These are phyloP conservation scores for Fusarium nygamai DNA, from an alignment of 2,329 filamentous ascomycete genomes.

Conservation along the genomic window DNA sequence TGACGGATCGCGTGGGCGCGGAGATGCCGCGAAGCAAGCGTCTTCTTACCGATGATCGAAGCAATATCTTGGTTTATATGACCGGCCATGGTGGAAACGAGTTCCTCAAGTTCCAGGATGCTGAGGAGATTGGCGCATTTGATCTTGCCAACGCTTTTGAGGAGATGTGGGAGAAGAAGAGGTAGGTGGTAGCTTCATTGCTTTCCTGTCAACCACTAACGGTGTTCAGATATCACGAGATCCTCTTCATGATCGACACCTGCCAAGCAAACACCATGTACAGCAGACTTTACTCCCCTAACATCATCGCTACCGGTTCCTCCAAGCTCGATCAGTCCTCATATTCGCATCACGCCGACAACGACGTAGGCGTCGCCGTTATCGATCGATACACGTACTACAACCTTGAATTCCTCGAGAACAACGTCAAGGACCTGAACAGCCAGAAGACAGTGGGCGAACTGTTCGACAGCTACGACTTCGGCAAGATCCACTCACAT, in stretches of 20 bases:
- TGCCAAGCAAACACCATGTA: constrained; percentile 99
- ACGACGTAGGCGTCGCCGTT: constrained; percentile 96
- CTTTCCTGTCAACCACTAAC: constrained; percentile 20
- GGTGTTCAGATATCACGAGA: constrained; percentile 81
- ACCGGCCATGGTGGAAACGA: constrained; percentile 98
- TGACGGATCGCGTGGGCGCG: constrained; percentile 93
- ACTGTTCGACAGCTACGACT: constrained; percentile 95
- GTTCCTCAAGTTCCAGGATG: constrained; percentile 98
- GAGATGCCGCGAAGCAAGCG: constrained; percentile 96
- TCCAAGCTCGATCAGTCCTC: constrained; percentile 95
- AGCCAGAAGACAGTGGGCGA: constrained; percentile 92
- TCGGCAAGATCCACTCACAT: constrained; percentile 91
- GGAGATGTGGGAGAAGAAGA: constrained; percentile 99
- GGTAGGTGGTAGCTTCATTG: constrained; percentile 56
- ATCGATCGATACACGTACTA: constrained; percentile 99
- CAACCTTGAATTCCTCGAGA: constrained; percentile 95
- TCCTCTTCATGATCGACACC: constrained; percentile 99
- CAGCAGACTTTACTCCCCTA: constrained; percentile 96
- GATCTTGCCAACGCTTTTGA: constrained; percentile 97
- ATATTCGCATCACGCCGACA: constrained; percentile 97
- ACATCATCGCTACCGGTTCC: constrained; percentile 97
- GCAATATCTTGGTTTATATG: constrained; percentile 99
- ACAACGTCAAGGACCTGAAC: constrained; percentile 83
- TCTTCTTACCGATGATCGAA: constrained; percentile 91
- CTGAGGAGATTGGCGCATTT: constrained; percentile 95